These are phyloP conservation scores for Orbilia oligospora DNA, from an alignment of 2,329 filamentous ascomycete species.

Conservation along the genomic window DNA sequence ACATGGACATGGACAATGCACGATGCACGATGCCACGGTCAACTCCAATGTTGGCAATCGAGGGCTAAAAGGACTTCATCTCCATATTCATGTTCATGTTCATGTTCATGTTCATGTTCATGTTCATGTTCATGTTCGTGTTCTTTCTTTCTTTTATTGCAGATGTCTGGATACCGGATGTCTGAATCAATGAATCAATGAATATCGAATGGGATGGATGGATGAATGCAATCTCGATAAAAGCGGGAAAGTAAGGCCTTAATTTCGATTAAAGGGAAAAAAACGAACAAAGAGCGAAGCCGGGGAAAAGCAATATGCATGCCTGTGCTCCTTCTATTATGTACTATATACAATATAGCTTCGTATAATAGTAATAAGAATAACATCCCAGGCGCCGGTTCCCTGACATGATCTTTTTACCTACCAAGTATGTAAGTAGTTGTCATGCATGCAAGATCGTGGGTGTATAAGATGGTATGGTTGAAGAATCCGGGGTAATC, in stretches of 20 bases:
- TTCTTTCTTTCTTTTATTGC: too few relatives aligned
- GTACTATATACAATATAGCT: too few relatives aligned
- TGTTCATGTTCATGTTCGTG: too few relatives aligned
- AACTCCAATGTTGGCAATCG: background rate
- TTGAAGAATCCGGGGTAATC: too few relatives aligned
- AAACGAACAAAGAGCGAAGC: slow-evolving; percentile 23
- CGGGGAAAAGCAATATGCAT: slow-evolving; percentile 32
- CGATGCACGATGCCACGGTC: slow-evolving; percentile 22
- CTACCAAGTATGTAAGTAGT: too few relatives aligned
- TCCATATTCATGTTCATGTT: background rate
- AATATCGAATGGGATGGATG: too few relatives aligned
- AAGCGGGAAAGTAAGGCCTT: slow-evolving; percentile 47
- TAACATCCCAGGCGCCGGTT: slow-evolving; percentile 10
- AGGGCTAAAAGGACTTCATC: slow-evolving; percentile 28
- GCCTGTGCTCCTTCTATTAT: background rate
- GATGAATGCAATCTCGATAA: slow-evolving; percentile 51
- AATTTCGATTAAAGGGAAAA: slow-evolving; percentile 45
- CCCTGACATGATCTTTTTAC: background rate
- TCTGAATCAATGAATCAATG: too few relatives aligned
- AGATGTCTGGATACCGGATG: too few relatives aligned
- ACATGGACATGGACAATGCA: too few relatives aligned
- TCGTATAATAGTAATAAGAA: background rate
- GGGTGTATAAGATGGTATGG: too few relatives aligned
- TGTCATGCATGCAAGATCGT: too few relatives aligned
- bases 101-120: background rate